Conservation (phyloP, 139 green algal genomes). For the Tetradesmus obliquus region DNA sequence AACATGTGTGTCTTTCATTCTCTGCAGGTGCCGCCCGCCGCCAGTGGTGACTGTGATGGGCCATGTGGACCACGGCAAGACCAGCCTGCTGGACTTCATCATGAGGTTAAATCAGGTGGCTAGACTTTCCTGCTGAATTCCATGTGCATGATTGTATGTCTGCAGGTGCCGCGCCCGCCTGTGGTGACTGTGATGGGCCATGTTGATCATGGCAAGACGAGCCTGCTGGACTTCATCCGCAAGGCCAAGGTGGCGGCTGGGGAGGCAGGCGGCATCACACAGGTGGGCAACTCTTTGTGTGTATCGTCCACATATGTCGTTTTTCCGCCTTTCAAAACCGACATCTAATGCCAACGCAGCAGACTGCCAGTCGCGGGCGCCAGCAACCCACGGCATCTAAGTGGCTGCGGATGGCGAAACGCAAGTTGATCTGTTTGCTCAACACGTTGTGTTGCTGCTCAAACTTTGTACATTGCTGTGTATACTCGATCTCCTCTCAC, state of each 20-base stretch:
- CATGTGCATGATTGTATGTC: not conserved
- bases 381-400: no score
- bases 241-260: slow-evolving; percentile 88
- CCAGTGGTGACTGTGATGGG: slow-evolving; percentile 99
- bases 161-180: slow-evolving; percentile 69
- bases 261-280: slow-evolving; percentile 98
- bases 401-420: no score
- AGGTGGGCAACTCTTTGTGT: slow-evolving; percentile 41
- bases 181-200: slow-evolving; percentile 99
- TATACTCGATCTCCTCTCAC: no score
- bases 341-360: not conserved
- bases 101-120: not conserved
- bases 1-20: not conserved
- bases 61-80: slow-evolving; percentile 99
- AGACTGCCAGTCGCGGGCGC: no score
- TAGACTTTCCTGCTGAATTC: not conserved
- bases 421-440: no score
- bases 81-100: slow-evolving; percentile 92
- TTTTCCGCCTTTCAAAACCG: not conserved
- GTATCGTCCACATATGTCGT: not conserved
- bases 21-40: slow-evolving; percentile 58
- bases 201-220: slow-evolving; percentile 97
- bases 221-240: slow-evolving; percentile 91
- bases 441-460: no score
- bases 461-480: no score